Base-by-base conservation (phyloP, 768 basidiomycete species). In the Trametes punicea region DNA sequence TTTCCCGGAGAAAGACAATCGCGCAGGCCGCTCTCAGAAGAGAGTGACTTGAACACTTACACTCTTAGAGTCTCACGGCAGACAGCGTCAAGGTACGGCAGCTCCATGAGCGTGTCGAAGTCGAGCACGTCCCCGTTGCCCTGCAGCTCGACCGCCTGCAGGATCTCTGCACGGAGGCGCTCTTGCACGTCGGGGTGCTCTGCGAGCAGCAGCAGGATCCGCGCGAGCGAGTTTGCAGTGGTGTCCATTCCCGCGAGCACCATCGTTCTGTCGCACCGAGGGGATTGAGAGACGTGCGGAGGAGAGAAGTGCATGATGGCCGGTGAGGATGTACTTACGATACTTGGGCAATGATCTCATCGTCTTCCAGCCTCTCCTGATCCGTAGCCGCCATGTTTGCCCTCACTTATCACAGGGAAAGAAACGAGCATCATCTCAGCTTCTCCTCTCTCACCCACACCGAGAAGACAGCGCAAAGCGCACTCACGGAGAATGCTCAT, bases 51-150 rank as follows among this genome's bases (percentile, higher is more conserved):
- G 2, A 11, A 27, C 5, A 47, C 65, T 40, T 25, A 70, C 66
- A 65, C 10, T 11, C 68, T 58, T 3, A 68, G 60, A 1, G 68
- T 68, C 45, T 60, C 55, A 50, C 56, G 55, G 53, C 65, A 66
- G 11, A 71, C 55, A 5, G 68, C 68, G 31, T 71, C 70, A 23
- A 71, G 57, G 38, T 59, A 67, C 2, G 69, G 69, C 26, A 71
- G 60, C 1, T 53, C 57, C 30, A 64, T 47, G 30, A 71, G 61
- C 20, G 53, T 27, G 48, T 71, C 69, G 51, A 66, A 67, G 15
- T 59, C 51, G 20, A 69, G 57, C 16, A 62, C 64, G 20, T 55
- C 58, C 13, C 46, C 59, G 9, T 46, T 29, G 4, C 39, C 53
- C 21, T 51, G 46, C 15, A 38, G 15, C 45, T 55, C 49, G 36